phyloP scores from a whole-genome alignment of 163 green algal species.

The Coccomyxa subellipsoidea region DNA sequence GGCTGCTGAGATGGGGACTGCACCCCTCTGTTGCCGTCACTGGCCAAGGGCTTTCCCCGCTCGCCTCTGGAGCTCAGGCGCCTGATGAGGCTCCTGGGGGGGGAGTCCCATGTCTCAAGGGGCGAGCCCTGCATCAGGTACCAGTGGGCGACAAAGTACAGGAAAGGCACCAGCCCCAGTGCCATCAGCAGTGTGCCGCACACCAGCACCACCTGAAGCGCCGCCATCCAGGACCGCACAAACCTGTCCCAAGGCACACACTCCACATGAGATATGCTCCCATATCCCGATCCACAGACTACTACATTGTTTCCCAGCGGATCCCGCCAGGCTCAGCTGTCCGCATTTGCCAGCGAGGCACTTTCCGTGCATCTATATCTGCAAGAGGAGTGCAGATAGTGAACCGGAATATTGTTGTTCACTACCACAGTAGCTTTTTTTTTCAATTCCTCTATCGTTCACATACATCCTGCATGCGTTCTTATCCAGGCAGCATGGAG shows the following conservation, averaged over 20 bases:
- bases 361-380: neutral
- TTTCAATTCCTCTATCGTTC: no score
- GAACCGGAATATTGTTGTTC: neutral
- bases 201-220: constrained; percentile 35
- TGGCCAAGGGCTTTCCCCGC: neutral
- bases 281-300: no score
- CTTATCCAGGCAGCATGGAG: neutral
- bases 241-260: neutral
- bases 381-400: neutral
- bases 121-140: constrained; percentile 16
- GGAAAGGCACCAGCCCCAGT: constrained; percentile 22
- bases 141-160: constrained; percentile 23
- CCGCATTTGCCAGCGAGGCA: no score
- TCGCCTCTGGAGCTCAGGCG: neutral
- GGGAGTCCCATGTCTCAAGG: neutral
- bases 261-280: neutral
- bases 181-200: constrained; percentile 14
- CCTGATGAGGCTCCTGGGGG: neutral
- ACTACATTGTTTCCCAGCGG: no score
- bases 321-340: no score
- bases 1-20: neutral
- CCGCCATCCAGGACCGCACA: constrained; percentile 13
- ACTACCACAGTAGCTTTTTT: neutral
- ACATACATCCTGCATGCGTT: neutral
- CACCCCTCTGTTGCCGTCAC: neutral